Evolutionary conservation across 306 rosid species (phyloP), one percentile per base, ranked within the genome.

Genomic region (Macrotyloma uniflorum): DNA sequence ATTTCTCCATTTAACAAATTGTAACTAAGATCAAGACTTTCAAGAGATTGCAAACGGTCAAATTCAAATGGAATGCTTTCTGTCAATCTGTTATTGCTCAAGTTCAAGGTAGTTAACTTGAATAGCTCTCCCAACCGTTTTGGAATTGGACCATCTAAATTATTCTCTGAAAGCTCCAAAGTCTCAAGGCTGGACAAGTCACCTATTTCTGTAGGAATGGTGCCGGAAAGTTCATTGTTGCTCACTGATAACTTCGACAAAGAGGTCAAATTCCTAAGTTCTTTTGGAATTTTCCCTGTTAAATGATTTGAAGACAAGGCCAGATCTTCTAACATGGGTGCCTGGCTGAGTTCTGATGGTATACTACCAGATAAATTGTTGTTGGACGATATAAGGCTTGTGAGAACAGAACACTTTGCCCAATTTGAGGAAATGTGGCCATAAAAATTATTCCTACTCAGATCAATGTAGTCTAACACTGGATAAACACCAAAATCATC

Each of bases 1-100:
- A 86, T 70, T 26, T 47, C 54, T 12, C 74, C 61, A 14, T 7
- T 63, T 23, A 82, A 77, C 3, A 35, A 22, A 26, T 82, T 86
- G 5, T 28, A 10, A 70, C 84, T 75, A 5, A 82, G 82, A 71
- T 86, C 86, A 28, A 86, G 84, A 22, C 7, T 8, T 70, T 70
- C 6, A 32, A 87, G 84, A 66, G n/a, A 12, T 0, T 55, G 32
- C 40, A 84, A 24, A 35, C 42, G 58, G 2, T 59, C 6, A 38
- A 77, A 23, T 26, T 80, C 66, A 6, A 20, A 20, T 3, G 80
- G 74, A 77, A 77, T 66, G 30, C 22, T 40, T 38, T 3, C 74
- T 16, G 15, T 42, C 18, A 77, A 66, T 6, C 28, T 10, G 54
- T 77, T 77, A 4, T 6, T 66, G 33, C 81, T 77, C 45, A 77